These are phyloP conservation scores for Paecilomyces variotii DNA, from an alignment of 2,329 filamentous ascomycete species.

Conservation along the genomic window DNA sequence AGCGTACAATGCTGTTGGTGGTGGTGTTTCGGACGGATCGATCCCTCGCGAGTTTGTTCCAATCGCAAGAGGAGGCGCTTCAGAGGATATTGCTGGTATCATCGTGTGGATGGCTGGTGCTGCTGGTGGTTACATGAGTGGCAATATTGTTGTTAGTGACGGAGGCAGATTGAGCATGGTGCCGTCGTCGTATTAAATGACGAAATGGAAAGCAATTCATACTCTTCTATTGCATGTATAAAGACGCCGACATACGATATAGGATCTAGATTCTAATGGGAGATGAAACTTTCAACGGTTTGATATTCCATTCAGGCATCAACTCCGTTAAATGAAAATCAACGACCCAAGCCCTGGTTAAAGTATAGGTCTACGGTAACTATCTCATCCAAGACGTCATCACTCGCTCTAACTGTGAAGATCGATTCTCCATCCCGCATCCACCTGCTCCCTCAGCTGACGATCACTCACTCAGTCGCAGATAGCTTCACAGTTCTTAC, in stretches of 20 bases:
- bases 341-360: neutral
- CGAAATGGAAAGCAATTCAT: neutral
- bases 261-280: neutral
- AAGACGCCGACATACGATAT: neutral
- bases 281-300: neutral
- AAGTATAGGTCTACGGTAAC: neutral
- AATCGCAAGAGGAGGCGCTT: conserved; percentile 51
- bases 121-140: conserved; percentile 60
- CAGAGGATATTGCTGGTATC: conserved; percentile 57
- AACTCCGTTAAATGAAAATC: neutral
- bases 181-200: neutral
- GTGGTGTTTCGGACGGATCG: conserved; percentile 30
- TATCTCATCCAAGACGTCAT: neutral
- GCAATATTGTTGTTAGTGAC: conserved; percentile 54
- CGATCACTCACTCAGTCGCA: neutral
- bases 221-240: neutral
- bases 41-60: conserved; percentile 44
- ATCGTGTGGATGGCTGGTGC: conserved; percentile 58
- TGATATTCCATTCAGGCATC: neutral
- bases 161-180: conserved; percentile 48
- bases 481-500: neutral
- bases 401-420: neutral
- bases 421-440: neutral
- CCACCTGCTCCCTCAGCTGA: neutral
- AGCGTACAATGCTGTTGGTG: conserved; percentile 25